phyloP scores from a whole-genome alignment of 805 yeast species.

The Kazachstania bromeliacearum region DNA sequence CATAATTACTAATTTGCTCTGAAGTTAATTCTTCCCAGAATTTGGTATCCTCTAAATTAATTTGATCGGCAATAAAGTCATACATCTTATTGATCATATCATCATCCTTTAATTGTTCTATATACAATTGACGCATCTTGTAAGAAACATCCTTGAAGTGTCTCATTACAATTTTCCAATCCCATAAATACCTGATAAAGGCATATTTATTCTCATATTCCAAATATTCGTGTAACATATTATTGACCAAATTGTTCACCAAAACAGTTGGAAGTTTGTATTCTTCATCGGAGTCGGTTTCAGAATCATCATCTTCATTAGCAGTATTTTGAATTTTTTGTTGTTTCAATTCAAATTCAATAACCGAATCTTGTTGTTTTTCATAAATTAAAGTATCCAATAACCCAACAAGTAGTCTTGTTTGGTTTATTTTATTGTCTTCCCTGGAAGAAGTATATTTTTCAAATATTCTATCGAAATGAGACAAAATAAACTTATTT shows the following conservation, averaged over 20 bases:
- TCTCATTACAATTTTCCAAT: conserved; percentile 55
- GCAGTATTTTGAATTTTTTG: conserved; percentile 22
- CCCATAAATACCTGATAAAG: conserved; percentile 44
- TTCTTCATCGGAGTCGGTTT: conserved; percentile 7
- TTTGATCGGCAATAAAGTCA: conserved; percentile 43
- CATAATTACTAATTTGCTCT: conserved; percentile 17
- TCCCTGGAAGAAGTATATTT: conserved; percentile 11
- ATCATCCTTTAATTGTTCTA: conserved; percentile 44
- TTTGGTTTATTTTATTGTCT: conserved; percentile 29
- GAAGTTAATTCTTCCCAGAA: conserved; percentile 21
- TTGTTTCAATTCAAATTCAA: conserved; percentile 50
- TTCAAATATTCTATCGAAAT: conserved; percentile 31
- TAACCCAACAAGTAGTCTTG: conserved; percentile 36
- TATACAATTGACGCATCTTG: conserved; percentile 51
- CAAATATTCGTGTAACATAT: conserved; percentile 31
- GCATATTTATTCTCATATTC: conserved; percentile 32
- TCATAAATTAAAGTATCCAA: conserved; percentile 35
- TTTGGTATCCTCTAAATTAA: conserved; percentile 31
- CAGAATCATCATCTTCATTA: conserved; percentile 13
- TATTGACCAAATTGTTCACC: conserved; percentile 26
- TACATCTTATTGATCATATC: conserved; percentile 43
- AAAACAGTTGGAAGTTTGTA: conserved; percentile 30
- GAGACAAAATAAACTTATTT: conserved; percentile 24
- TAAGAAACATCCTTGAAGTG: conserved; percentile 60
- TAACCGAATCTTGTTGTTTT: conserved; percentile 49